Evolutionary conservation across 2,329 filamentous ascomycete species (phyloP), one percentile per base, ranked within the genome.

Genomic region (Lachnellula willkommii): DNA sequence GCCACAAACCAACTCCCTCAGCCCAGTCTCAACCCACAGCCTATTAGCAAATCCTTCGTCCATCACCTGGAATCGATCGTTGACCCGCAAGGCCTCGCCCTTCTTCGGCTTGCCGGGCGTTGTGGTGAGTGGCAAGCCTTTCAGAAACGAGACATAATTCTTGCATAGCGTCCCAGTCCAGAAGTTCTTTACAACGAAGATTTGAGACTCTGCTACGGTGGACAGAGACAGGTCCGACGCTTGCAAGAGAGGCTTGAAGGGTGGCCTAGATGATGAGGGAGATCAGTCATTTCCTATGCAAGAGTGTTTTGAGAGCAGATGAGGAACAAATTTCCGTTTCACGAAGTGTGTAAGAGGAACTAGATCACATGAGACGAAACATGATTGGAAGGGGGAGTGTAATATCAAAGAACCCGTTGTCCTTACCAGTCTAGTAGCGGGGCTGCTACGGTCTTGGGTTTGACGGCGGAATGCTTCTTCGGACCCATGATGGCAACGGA

Each of bases 21-120:
- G 72, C 0, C 87, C 88, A 1, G 91, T 96, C 59, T 82, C 79
- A 46, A 79, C 78, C 91, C 92, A 97, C 14, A 96, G 72, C 53
- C 80, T 76, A 65, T 83, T 78, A 0, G 92, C 89, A 70, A 96
- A 95, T 0, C 62, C 71, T 28, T 81, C 72, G 73, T 96, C 92
- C 28, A 91, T 76, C 20, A 95, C 75, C 72, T 95, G 90, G 65
- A 88, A 95, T 11, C 93, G 84, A 69, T 96, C 93, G 69, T 96
- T 96, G 47, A 96, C 88, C 37, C 93, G 80, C 22, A 87, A 77
- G 0, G 86, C 86, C 52, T 89, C 81, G 53, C 83, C 85, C 60
- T 79, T 83, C 68, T 86, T 88, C 1, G 84, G 84, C 64, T 79
- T 80, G 0, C 79, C 79, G 0, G 85, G 84, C 3, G 85, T 89